Evolutionary conservation across 2,329 filamentous ascomycete species (phyloP), one percentile per base, ranked within the genome.

Genomic region (Fusarium sp.): DNA sequence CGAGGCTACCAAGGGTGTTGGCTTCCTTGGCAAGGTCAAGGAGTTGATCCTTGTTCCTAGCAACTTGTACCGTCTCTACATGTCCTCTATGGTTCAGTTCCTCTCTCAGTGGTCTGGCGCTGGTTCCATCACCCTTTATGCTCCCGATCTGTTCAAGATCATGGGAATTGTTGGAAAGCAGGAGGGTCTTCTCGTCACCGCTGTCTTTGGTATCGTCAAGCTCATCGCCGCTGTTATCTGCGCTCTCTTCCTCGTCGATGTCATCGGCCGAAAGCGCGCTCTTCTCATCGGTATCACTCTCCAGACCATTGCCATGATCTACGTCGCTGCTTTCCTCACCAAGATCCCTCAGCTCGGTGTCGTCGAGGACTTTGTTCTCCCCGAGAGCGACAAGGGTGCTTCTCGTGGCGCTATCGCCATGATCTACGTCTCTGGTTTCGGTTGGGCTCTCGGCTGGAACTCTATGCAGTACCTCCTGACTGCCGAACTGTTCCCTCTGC

Each of bases 401-500:
- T 92, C 91, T 60, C 89, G 87, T 30, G 91, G 88, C 7, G 93
- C 92, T 18, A 90, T 94, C 66, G 91, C 90, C 53, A 92, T 93
- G 89, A 93, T 94, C 73, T 94, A 92, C 79, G 59, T 94, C 25
- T 91, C 88, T 0, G 92, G 91, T 4, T 86, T 89, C 64, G 92
- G 91, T 3, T 93, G 91, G 91, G 91, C 91, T 5, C 83, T 92
- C 6, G 91, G 89, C 40, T 95, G 90, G 92, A 94, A 94, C 83
- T 89, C 87, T 2, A 92, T 94, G 86, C 93, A 94, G 82, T 95
- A 95, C 79, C 86, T 95, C 8, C 88, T 95, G 63, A 94, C 92
- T 19, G 91, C 92, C 3, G 93, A 95, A 79, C 87, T 95, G 69
- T 95, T 94, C 83, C 92, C 93, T 2, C 86, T 95, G 15, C 88